A percentile compares a stretch with the other conserved stretches of the same genome.
Conservation (phyloP, 1,284 basidiomycete species). For the Fistulinella staudtii region DNA sequence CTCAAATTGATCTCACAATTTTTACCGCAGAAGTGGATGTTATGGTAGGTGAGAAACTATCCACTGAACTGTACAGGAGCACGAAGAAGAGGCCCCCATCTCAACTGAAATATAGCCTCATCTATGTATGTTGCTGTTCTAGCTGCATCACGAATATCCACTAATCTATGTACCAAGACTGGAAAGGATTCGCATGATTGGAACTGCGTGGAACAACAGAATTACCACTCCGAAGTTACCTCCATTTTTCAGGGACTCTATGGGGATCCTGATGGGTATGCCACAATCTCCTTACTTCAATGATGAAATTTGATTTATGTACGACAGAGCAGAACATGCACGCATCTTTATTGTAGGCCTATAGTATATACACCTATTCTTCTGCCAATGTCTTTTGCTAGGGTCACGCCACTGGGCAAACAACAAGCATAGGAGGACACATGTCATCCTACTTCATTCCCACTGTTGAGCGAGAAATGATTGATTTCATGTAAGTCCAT, state of each 20-base stretch:
- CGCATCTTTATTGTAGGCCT: slow-evolving; percentile 63
- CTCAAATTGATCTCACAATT: slow-evolving; percentile 66
- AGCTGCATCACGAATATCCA: not conserved
- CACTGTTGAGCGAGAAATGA: slow-evolving; percentile 94
- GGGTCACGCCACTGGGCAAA: slow-evolving; percentile 89
- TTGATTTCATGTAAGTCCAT: slow-evolving; percentile 60
- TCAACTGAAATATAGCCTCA: slow-evolving; percentile 76
- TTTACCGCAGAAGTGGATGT: slow-evolving; percentile 83
- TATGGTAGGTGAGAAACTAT: slow-evolving; percentile 69
- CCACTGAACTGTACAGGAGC: slow-evolving; percentile 79
- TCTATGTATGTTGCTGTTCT: slow-evolving; percentile 60
- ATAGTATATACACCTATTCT: not conserved
- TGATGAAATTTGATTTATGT: slow-evolving; percentile 10
- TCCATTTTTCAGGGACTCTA: slow-evolving; percentile 82
- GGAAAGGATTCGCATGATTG: slow-evolving; percentile 85
- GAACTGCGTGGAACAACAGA: slow-evolving; percentile 63
- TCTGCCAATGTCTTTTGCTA: slow-evolving; percentile 17
- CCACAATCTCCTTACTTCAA: slow-evolving; percentile 4
- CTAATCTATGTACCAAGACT: slow-evolving; percentile 47
- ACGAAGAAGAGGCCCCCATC: slow-evolving; percentile 94
- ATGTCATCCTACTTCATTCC: slow-evolving; percentile 93
- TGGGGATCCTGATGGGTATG: slow-evolving; percentile 77
- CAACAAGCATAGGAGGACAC: slow-evolving; percentile 90
- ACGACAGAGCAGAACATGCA: slow-evolving; percentile 56
- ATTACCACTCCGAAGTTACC: slow-evolving; percentile 58